Percentiles rank a stretch among this genome's conserved stretches.
Conservation (phyloP, 75 land plant genomes). For the Pinus taeda region DNA sequence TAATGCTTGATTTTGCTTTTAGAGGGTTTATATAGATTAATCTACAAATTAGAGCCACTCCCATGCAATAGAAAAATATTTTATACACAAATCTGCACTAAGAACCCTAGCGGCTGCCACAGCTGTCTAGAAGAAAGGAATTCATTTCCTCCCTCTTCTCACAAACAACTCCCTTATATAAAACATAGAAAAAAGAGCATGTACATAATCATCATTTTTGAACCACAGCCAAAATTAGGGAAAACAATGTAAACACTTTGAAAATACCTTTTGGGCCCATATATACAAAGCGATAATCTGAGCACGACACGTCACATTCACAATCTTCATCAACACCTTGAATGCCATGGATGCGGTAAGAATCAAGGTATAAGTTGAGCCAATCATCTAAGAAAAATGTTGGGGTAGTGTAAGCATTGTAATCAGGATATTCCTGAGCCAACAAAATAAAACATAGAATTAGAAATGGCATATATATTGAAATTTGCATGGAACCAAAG, state of each 20-base stretch:
- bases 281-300: slow-evolving; percentile 93
- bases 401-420: slow-evolving; percentile 66
- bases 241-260: background rate
- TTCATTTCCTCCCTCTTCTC: background rate
- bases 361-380: slow-evolving; percentile 77
- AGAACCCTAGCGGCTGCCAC: too few relatives aligned
- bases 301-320: slow-evolving; percentile 42
- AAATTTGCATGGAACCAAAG: background rate
- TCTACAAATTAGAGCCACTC: too few relatives aligned
- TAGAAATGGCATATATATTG: background rate
- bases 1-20: too few relatives aligned
- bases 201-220: background rate
- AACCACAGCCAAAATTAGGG: background rate
- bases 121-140: background rate
- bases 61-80: too few relatives aligned
- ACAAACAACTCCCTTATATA: background rate
- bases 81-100: too few relatives aligned
- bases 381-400: slow-evolving; percentile 75
- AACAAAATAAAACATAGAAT: background rate
- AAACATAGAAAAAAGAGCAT: background rate
- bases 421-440: slow-evolving; percentile 73
- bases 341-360: slow-evolving; percentile 35
- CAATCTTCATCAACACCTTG: slow-evolving; percentile 17
- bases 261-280: slow-evolving; percentile 85
- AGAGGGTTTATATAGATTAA: too few relatives aligned